These are phyloP conservation scores for Rhytidhysteron rufulum DNA, from an alignment of 2,329 filamentous ascomycete genomes.

Conservation along the genomic window DNA sequence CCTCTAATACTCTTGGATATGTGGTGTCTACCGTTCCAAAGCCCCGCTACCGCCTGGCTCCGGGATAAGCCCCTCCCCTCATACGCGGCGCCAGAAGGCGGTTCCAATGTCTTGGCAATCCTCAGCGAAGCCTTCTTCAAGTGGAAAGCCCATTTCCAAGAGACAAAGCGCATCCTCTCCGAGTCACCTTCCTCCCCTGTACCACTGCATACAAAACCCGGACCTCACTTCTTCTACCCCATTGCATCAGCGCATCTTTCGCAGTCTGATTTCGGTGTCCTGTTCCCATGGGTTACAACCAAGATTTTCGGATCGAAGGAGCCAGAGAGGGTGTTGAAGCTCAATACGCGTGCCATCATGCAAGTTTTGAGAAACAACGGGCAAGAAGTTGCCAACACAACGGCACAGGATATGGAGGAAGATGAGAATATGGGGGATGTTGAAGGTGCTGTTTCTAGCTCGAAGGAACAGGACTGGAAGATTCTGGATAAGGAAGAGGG, in stretches of 20 bases:
- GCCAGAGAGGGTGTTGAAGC: slow-evolving; percentile 72
- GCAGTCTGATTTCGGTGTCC: slow-evolving; percentile 77
- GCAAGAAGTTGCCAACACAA: slow-evolving; percentile 40
- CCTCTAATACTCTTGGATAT: slow-evolving; percentile 71
- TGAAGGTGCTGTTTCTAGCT: slow-evolving; percentile 4
- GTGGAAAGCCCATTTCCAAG: slow-evolving; percentile 69
- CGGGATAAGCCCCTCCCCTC: slow-evolving; percentile 70
- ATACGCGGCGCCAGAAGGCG: slow-evolving; percentile 53
- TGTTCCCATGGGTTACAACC: slow-evolving; percentile 67
- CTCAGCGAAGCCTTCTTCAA: slow-evolving; percentile 75
- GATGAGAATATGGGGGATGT: slow-evolving; percentile 16
- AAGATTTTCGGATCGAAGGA: slow-evolving; percentile 56
- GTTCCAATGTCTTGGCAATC: slow-evolving; percentile 61
- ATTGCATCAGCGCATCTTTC: slow-evolving; percentile 71
- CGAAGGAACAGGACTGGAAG: slow-evolving; percentile 21
- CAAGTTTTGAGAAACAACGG: slow-evolving; percentile 56
- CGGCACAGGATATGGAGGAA: slow-evolving; percentile 37
- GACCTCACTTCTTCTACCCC: slow-evolving; percentile 72
- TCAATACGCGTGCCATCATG: slow-evolving; percentile 81
- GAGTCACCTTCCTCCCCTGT: slow-evolving; percentile 49
- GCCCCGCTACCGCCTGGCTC: slow-evolving; percentile 59
- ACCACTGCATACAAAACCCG: slow-evolving; percentile 32
- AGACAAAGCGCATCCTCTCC: slow-evolving; percentile 64
- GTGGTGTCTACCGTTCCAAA: slow-evolving; percentile 72
- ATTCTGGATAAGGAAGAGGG: slow-evolving; percentile 27